A percentile compares a stretch with the other conserved stretches of the same genome.
Conservation (phyloP, 768 basidiomycete genomes). For the Suillus hirtellus region DNA sequence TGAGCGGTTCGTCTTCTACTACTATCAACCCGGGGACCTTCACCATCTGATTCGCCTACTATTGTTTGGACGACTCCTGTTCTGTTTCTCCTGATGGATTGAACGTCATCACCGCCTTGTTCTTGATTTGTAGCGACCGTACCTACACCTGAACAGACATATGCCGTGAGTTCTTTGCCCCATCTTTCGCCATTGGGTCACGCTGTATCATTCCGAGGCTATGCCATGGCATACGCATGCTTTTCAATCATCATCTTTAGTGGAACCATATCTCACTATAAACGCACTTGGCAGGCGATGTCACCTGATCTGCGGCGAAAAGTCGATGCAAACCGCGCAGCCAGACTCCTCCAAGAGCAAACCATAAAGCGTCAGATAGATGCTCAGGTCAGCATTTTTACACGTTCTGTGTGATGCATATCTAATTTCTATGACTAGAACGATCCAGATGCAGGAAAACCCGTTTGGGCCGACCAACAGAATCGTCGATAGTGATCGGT, state of each 20-base stretch:
- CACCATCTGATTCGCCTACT: conserved; percentile 14
- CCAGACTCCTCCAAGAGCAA: conserved; percentile 54
- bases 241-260: background rate
- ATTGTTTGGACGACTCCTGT: conserved; percentile 10
- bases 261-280: conserved; percentile 7
- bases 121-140: conserved; percentile 29
- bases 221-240: background rate
- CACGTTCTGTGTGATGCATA: background rate
- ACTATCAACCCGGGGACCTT: conserved; percentile 11
- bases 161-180: conserved; percentile 28
- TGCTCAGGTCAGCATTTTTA: conserved; percentile 46
- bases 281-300: conserved; percentile 44
- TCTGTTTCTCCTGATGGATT: background rate
- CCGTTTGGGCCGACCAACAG: conserved; percentile 33
- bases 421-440: conserved; percentile 11
- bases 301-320: conserved; percentile 64
- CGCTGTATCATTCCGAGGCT: background rate
- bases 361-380: conserved; percentile 52
- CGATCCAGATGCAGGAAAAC: conserved; percentile 32
- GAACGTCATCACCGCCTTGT: conserved; percentile 7
- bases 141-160: conserved; percentile 38
- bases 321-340: conserved; percentile 59
- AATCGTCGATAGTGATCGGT: conserved; percentile 16
- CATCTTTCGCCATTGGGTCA: background rate
- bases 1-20: conserved; percentile 50